phyloP scores from a whole-genome alignment of 2,329 filamentous ascomycete species.

The Colletotrichum musae region DNA sequence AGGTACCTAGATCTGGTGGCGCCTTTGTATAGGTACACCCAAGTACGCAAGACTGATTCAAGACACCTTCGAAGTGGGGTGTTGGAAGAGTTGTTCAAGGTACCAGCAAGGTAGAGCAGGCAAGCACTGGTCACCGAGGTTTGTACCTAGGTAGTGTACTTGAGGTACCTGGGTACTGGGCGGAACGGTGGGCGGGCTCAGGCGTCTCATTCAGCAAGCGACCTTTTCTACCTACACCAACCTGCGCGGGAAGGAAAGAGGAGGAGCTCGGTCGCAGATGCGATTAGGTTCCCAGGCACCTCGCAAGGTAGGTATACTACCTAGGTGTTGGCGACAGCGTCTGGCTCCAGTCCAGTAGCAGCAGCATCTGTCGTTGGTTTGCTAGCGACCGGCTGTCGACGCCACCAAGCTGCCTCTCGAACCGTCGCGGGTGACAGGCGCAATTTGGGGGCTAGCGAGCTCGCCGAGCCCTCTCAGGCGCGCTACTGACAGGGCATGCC shows the following conservation, averaged over 20 bases:
- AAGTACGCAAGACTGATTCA: too few relatives aligned
- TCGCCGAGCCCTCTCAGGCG: conserved; percentile 23
- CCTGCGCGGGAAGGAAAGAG: too few relatives aligned
- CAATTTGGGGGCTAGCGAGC: conserved; percentile 40
- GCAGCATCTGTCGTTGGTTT: conserved; percentile 20
- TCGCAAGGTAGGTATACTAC: not conserved
- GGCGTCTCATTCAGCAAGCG: conserved; percentile 15
- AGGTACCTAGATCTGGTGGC: not conserved
- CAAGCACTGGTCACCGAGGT: too few relatives aligned
- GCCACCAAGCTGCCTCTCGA: conserved; percentile 6
- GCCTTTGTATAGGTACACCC: too few relatives aligned
- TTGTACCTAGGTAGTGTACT: too few relatives aligned
- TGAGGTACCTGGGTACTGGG: too few relatives aligned
- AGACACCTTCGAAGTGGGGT: too few relatives aligned
- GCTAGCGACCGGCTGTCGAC: not conserved
- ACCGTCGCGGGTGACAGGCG: conserved; percentile 20
- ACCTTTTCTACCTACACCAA: not conserved
- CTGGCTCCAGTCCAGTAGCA: not conserved
- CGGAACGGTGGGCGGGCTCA: not conserved
- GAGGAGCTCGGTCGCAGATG: conserved; percentile 17
- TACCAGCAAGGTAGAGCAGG: too few relatives aligned
- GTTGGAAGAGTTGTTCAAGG: too few relatives aligned
- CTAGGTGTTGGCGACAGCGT: conserved; percentile 1
- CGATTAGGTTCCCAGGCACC: conserved; percentile 6
- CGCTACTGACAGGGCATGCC: conserved; percentile 25